Evolutionary conservation across 352 stramenopile genomes (phyloP).

Genomic region (Pythium phragmiticola): DNA sequence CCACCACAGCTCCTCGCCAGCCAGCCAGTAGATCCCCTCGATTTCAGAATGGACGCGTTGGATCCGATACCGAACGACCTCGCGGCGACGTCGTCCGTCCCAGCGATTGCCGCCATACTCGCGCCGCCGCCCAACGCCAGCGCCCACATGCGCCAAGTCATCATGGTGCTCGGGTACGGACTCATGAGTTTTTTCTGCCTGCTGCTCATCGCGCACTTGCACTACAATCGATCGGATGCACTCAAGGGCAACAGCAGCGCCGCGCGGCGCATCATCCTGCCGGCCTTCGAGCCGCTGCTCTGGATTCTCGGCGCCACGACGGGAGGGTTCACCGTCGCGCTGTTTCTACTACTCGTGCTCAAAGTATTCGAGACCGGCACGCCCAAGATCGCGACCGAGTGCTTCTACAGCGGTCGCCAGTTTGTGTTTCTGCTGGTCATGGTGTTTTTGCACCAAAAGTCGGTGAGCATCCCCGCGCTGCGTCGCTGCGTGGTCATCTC

Average conservation of each 20-base stretch:
- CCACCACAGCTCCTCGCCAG: background rate
- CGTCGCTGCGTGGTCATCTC: constrained; percentile 39
- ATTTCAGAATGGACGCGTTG: background rate
- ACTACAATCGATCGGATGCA: constrained; percentile 53
- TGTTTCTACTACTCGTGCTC: constrained; percentile 29
- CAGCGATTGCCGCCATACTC: background rate
- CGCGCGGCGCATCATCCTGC: constrained; percentile 54
- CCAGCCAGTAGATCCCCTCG: too few relatives aligned
- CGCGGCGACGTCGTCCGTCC: background rate
- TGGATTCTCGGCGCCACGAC: constrained; percentile 24
- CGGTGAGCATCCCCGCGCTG: constrained; percentile 52
- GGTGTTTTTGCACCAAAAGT: constrained; percentile 65
- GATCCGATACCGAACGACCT: background rate
- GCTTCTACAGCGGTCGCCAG: constrained; percentile 45
- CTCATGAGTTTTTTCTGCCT: constrained; percentile 12
- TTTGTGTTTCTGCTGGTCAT: constrained; percentile 60
- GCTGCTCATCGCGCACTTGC: constrained; percentile 46
- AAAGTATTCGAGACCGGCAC: constrained; percentile 21
- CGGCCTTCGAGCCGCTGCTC: constrained; percentile 65
- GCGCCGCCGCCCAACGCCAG: background rate
- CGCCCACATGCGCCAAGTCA: background rate
- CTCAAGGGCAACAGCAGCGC: constrained; percentile 47
- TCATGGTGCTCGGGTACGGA: constrained; percentile 12
- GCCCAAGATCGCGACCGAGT: constrained; percentile 30
- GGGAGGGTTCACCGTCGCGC: background rate